These are phyloP conservation scores for Citrus medica DNA, from an alignment of 345 rosid genomes.

Conservation along the genomic window DNA sequence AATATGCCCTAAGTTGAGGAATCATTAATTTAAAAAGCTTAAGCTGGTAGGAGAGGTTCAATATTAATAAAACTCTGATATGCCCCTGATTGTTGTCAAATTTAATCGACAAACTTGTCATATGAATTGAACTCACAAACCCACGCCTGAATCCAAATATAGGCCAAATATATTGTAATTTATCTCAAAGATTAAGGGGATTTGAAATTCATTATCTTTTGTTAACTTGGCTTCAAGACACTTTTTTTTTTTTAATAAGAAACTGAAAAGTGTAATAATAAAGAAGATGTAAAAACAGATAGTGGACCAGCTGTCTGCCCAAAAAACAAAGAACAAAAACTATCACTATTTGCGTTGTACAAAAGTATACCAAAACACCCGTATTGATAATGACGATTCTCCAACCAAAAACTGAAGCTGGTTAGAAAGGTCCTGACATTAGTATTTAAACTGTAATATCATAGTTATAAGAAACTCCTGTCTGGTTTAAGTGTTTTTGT, in stretches of 20 bases:
- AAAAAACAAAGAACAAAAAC: too few species aligned
- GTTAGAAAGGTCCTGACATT: not conserved
- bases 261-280: too few species aligned
- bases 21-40: not conserved
- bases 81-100: not conserved
- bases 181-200: not conserved
- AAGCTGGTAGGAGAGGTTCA: not conserved
- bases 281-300: too few species aligned
- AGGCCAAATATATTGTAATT: not conserved
- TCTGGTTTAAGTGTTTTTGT: not conserved
- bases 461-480: not conserved
- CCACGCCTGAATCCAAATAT: not conserved
- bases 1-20: not conserved
- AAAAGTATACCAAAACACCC: too few species aligned
- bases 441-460: not conserved
- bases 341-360: too few species aligned
- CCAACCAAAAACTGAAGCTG: not conserved
- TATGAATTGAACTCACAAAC: not conserved
- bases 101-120: not conserved
- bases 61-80: not conserved
- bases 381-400: not conserved
- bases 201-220: not conserved
- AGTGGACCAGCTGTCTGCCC: too few species aligned
- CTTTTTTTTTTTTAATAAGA: too few species aligned
- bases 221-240: not conserved